Evolutionary conservation across 768 basidiomycete species (phyloP).

Genomic region (Chalciporus chontae): DNA sequence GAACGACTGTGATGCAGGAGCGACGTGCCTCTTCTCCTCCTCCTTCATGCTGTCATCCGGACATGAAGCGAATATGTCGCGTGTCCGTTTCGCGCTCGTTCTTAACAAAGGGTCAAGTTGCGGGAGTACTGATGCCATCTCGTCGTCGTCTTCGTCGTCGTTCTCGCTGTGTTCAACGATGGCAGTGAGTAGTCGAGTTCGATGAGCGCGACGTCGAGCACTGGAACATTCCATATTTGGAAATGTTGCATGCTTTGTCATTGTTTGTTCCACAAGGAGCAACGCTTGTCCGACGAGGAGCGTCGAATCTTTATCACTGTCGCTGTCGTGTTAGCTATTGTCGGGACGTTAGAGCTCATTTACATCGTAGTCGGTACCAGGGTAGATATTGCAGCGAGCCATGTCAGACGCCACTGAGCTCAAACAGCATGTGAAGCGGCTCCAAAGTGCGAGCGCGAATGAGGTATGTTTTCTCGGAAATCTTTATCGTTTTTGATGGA

Average conservation of each 20-base stretch:
- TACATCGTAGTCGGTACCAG: slow-evolving; percentile 17
- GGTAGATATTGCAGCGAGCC: slow-evolving; percentile 16
- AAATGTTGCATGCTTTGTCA: slow-evolving; percentile 8
- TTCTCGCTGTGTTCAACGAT: background rate
- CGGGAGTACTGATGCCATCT: slow-evolving; percentile 42
- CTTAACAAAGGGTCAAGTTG: slow-evolving; percentile 64
- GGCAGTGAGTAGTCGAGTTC: background rate
- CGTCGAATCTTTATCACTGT: background rate
- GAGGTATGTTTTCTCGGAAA: slow-evolving; percentile 48
- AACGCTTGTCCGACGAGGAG: background rate
- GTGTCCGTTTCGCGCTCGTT: slow-evolving; percentile 66
- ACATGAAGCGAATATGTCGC: slow-evolving; percentile 64
- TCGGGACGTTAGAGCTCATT: background rate
- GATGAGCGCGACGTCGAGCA: background rate
- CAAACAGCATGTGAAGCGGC: slow-evolving; percentile 77
- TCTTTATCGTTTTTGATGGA: slow-evolving; percentile 33
- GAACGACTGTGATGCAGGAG: background rate
- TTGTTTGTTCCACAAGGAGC: slow-evolving; percentile 15
- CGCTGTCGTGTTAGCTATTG: background rate
- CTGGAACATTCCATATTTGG: slow-evolving; percentile 8
- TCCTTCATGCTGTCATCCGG: slow-evolving; percentile 58
- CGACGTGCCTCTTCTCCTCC: slow-evolving; percentile 65
- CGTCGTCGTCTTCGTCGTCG: background rate
- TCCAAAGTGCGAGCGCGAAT: slow-evolving; percentile 57
- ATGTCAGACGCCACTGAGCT: slow-evolving; percentile 52